Base-by-base conservation (phyloP, 768 basidiomycete species). In the Amanita brunnescens region DNA sequence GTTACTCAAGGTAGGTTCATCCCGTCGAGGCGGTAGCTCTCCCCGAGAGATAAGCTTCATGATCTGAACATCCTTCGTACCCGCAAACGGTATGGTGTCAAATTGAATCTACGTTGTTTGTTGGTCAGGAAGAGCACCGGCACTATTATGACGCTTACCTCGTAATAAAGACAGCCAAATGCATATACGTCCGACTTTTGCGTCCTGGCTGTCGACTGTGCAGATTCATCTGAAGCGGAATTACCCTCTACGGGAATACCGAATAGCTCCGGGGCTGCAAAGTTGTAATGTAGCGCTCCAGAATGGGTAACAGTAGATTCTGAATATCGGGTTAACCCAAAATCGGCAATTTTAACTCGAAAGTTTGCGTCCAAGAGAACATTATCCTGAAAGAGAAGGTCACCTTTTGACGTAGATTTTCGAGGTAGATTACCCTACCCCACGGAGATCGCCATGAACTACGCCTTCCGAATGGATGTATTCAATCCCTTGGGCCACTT, bases 101-200 rank as follows among this genome's bases (percentile, higher is more conserved):
- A n/a, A 38, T 16, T 38, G 34, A 34, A 18, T 18, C 37, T 18
- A 7, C 37, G 13, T n/a, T 12, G 3, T 34, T 2, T n/a, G 8
- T 16, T 7, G 7, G 2, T 18, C 12, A 14, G 30, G n/a, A 29
- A 3, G 1, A 21, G 5, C 8, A 29, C 18, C 5, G 18, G 6
- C 6, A 18, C 16, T 18, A 2, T 1, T 14, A 12, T 23, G 20
- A n/a, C 5, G 7, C 44, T 14, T 20, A 47, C 46, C 21, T 47
- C 46, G 29, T 47, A 47, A 35, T 47, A 47, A n/a, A 47, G 46
- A 35, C 32, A 47, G 2, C 32, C 46, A 35, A 47, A 47, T 2
- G 46, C 33, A 35, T 34, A 47, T 8, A 47, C 20, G 16, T 47
- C 46, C 37, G 37, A 16, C 32, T 47, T 33, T 12, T 33, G 16